Evolutionary conservation across 1,284 basidiomycete species (phyloP), one percentile per base, ranked within the genome.

Genomic region (Leucoagaricus sp.): DNA sequence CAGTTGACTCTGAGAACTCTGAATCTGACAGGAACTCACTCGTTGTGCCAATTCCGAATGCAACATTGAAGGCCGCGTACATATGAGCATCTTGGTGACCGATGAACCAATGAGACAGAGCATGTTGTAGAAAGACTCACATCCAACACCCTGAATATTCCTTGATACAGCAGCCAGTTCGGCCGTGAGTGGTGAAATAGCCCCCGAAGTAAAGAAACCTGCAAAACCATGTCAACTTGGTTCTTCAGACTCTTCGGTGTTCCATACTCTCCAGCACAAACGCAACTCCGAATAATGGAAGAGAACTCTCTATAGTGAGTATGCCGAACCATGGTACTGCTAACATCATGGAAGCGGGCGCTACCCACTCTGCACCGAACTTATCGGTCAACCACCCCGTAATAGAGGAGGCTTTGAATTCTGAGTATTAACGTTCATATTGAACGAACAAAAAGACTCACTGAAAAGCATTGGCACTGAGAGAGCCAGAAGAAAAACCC

Each of bases 401-500:
- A 2, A 91, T 38, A 0, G 85, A 81, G 2, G 84, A 81, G 2
- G 87, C 85, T 87, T 60, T 52, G 65, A 58, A 23, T 6, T 42
- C 61, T 58, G 15, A 29, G 41, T 28, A 28, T 1, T n/a, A n/a
- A 13, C n/a, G 8, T 12, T 8, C 31, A 46, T 34, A 19, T 12
- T 38, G 10, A 10, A 49, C 40, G 25, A 34, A n/a, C 3, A 4
- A n/a, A 15, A 23, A 21, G 5, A 68, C 80, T 55, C 62, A 87
- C 88, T 86, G 53, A 88, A 71, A 12, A 90, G 64, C 0, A 84
- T 83, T 0, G 90, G 90, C 7, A 87, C 71, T 21, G 88, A 81
- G n/a, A 82, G 81, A 8, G 84, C 87, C 48, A 93, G 75, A 66
- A 87, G 90, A 13, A 91, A 79, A 9, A 92, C 64, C 2, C 91